Evolutionary conservation across 2,329 filamentous ascomycete genomes (phyloP), one percentile per base, ranked within the genome.

Genomic region (Fusarium goolgardi): DNA sequence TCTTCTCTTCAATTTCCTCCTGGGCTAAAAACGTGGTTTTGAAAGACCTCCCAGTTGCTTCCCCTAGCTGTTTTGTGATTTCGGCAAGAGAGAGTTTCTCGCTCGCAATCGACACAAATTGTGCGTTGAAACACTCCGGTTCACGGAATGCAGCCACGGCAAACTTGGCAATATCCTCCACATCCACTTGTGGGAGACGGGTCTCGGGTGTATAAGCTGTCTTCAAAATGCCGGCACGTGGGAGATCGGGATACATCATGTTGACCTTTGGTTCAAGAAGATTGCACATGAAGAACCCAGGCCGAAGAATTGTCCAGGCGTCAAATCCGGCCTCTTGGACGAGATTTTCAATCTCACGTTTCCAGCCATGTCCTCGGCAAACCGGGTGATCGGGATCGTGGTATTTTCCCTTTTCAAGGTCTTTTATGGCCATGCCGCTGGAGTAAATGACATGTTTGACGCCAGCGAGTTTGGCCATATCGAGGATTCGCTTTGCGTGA

Each of bases 281-380:
- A 18, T 62, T 62, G 8, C 56, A 62, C 59, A 62, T 62, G 3
- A 61, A 62, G 25, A 62, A 62, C 0, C 59, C 57, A 1, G 40
- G 34, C 2, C 57, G 47, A 15, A 62, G 34, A n/a, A 62, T 62
- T 9, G 59, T 55, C 56, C 59, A 55, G 2, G n/a, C 5, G 5
- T 61, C 56, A n/a, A 62, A 62, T 1, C 57, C 41, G 1, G 32
- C 20, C 4, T 41, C 12, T 25, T 37, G 32, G 1, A 43, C 34
- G 6, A 62, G 27, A 5, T 46, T 39, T n/a, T 62, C 47, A 6
- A 62, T 25, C 1, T 61, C 39, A 5, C 15, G 23, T 18, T 61
- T 61, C 45, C 55, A 27, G 7, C 55, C 21, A 6, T 53, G 39
- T 5, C 39, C 45, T 7, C n/a, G 39, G 8, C 32, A 59, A 7